Conservation (phyloP, 2,329 filamentous ascomycete species). For the Trichophyton rubrum region DNA sequence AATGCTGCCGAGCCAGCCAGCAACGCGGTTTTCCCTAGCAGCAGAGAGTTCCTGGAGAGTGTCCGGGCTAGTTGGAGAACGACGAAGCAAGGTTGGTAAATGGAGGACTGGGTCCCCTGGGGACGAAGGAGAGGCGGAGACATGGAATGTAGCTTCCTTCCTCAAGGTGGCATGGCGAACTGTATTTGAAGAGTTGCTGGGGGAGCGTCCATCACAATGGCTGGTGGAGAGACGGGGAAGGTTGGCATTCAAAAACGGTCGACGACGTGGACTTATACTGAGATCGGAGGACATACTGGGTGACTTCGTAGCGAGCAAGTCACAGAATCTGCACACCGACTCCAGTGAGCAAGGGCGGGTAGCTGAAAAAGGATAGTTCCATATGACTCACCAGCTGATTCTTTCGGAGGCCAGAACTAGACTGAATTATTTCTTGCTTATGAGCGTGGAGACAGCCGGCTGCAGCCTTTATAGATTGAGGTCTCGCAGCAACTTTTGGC, state of each 20-base stretch:
- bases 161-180: constrained; percentile 43
- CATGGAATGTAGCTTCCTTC: constrained; percentile 56
- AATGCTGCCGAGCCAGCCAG: constrained; percentile 52
- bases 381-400: not conserved
- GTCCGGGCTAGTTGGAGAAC: constrained; percentile 48
- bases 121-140: constrained; percentile 28
- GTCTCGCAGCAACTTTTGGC: not conserved
- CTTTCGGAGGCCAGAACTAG: not conserved
- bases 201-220: constrained; percentile 10
- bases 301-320: constrained; percentile 8
- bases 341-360: constrained; percentile 6
- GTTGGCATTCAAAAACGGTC: constrained; percentile 23
- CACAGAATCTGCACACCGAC: constrained; percentile 7
- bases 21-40: constrained; percentile 56
- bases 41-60: constrained; percentile 58
- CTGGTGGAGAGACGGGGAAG: constrained; percentile 21
- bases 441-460: not conserved
- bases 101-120: constrained; percentile 32
- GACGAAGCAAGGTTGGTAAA: constrained; percentile 43
- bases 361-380: not conserved
- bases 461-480: not conserved
- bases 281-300: constrained; percentile 21
- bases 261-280: constrained; percentile 22
- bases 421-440: not conserved
- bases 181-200: constrained; percentile 15